phyloP scores from a whole-genome alignment of 352 stramenopile genomes.

The Globisporangium ultimum region DNA sequence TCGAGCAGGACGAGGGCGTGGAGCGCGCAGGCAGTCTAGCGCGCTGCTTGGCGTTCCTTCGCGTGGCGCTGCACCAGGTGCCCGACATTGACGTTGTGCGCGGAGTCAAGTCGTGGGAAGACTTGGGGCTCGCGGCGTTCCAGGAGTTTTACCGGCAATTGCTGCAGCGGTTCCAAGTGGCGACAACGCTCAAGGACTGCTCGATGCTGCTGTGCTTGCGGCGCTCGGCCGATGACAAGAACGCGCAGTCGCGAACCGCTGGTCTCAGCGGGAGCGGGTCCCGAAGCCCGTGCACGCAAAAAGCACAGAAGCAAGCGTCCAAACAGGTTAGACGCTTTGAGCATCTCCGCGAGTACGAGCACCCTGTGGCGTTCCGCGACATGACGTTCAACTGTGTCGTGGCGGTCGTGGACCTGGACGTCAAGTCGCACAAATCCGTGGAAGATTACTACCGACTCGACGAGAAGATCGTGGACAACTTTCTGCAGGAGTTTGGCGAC shows the following conservation, averaged over 20 bases:
- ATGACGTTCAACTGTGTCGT: conserved; percentile 77
- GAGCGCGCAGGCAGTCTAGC: conserved; percentile 38
- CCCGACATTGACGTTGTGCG: conserved; percentile 27
- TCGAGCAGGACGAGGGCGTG: conserved; percentile 32
- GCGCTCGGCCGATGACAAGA: conserved; percentile 29
- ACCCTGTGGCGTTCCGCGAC: conserved; percentile 55
- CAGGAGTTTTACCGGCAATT: conserved; percentile 54
- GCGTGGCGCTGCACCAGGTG: conserved; percentile 39
- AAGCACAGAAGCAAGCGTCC: not conserved
- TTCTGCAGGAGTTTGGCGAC: conserved; percentile 37
- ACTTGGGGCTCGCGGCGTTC: conserved; percentile 38
- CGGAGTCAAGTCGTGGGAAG: conserved; percentile 29
- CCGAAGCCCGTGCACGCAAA: conserved; percentile 9
- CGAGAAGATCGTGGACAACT: conserved; percentile 73
- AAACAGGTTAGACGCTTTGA: conserved; percentile 35
- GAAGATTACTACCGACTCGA: conserved; percentile 79
- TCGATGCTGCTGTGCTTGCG: conserved; percentile 74
- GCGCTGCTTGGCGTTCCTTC: conserved; percentile 47
- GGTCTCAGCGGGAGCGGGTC: not conserved
- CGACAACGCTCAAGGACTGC: conserved; percentile 84
- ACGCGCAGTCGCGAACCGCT: conserved; percentile 9
- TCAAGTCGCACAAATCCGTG: conserved; percentile 87
- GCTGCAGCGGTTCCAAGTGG: conserved; percentile 74
- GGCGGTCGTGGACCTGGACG: conserved; percentile 82
- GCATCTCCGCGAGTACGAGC: conserved; percentile 67